Base-by-base conservation (phyloP, 495 filamentous ascomycete species). In the Penicillium antarcticum region DNA sequence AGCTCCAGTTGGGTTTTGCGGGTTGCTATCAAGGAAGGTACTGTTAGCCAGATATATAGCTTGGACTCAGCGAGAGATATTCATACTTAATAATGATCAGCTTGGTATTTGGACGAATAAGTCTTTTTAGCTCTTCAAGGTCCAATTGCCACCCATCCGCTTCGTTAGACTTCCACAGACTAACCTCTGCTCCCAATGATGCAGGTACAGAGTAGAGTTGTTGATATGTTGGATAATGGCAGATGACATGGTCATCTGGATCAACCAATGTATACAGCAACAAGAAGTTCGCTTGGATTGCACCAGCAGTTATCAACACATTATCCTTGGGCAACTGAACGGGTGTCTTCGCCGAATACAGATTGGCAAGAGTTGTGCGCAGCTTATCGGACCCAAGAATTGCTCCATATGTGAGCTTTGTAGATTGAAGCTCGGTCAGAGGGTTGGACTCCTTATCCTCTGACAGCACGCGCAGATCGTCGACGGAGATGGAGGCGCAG, bases 201-300 rank as follows among this genome's bases (percentile, higher is more conserved):
- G 72, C 79, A 1, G 91, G 88, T 1, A 95, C 81, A 11, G 81
- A 73, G 58, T 92, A 95, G 0, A 96, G 79, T 58, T 95, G 91
- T 60, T 94, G 88, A 63, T 96, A 96, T 18, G 90, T 94, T 3
- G 91, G 91, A 58, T 90, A 87, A 47, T 95, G 87, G 60, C 88
- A 95, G 45, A 96, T 82, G 24, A 95, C 88, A 75, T 96, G 91
- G 52, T 95, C 89, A 2, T 88, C 91, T 0, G 87, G 86, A 0
- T 84, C 84, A 2, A 94, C 65, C 18, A 95, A 72, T 0, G 84
- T 77, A 67, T 94, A 95, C 17, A 95, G 75, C 4, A 85, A 60
- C 3, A 92, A 68, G 57, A 89, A 88, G 57, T 96, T 96, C 16
- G 91, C 91, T 17, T 84, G 78, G 37, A 95, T 96, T 18, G 89